A percentile compares a stretch with the other conserved stretches of the same genome.
Evolutionary conservation across 768 basidiomycete species (phyloP).

Genomic region (Pleurotus pulmonarius): DNA sequence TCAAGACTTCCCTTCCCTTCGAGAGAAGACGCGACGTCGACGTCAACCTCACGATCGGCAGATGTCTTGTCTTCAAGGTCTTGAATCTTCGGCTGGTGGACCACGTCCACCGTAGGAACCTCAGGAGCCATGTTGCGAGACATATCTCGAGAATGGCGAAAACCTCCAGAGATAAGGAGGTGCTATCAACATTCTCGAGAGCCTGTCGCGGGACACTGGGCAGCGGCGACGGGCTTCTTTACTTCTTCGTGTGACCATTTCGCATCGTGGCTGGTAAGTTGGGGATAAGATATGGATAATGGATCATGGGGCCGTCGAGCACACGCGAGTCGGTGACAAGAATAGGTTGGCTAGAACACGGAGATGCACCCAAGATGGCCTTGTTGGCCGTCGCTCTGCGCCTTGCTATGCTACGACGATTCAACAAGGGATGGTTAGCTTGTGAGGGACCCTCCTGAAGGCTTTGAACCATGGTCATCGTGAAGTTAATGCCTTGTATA

Average conservation of each 20-base stretch:
- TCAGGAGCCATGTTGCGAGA: not conserved
- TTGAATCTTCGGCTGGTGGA: not conserved
- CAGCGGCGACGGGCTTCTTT: not conserved
- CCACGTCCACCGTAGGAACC: not conserved
- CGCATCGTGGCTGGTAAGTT: not conserved
- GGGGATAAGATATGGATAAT: not conserved
- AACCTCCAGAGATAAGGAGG: not conserved
- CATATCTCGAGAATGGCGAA: not conserved
- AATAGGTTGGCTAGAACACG: too few species aligned
- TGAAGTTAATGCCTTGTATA: too few species aligned
- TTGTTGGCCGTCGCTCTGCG: too few species aligned
- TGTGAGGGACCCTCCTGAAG: too few species aligned
- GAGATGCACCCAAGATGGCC: too few species aligned
- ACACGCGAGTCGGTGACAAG: too few species aligned
- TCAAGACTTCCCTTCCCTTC: not conserved
- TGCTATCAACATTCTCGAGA: not conserved
- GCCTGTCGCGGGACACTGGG: not conserved
- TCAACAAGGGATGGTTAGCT: too few species aligned
- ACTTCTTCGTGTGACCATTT: slow-evolving; percentile 3
- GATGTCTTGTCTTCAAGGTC: not conserved
- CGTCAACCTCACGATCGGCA: not conserved
- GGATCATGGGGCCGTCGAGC: too few species aligned
- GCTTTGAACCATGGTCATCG: too few species aligned
- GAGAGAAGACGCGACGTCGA: not conserved
- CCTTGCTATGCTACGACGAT: too few species aligned